phyloP scores from a whole-genome alignment of 441 rosid genomes.

The Metrosideros polymorpha region DNA sequence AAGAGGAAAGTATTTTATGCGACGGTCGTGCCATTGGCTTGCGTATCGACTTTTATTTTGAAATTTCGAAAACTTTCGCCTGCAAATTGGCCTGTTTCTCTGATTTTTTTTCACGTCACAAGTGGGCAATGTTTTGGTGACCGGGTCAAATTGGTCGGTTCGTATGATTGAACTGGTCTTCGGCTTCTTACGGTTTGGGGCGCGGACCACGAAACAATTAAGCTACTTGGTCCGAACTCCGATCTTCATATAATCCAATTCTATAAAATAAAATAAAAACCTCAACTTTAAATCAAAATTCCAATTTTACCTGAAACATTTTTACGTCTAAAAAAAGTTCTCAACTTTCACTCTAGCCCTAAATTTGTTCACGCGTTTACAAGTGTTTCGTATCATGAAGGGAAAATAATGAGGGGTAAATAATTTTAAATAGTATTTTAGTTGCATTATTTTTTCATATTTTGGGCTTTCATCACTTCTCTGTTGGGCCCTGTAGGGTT shows the following conservation, averaged over 20 bases:
- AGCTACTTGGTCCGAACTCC: neutral
- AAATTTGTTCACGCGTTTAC: fast-evolving
- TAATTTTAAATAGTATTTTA: neutral
- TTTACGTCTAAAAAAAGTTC: neutral
- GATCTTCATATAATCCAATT: fast-evolving
- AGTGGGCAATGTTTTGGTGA: neutral
- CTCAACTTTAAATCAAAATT: fast-evolving
- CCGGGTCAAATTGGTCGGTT: neutral
- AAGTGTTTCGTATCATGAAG: neutral
- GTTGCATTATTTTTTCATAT: neutral
- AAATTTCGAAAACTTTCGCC: neutral
- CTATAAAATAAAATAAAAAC: fast-evolving
- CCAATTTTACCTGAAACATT: fast-evolving
- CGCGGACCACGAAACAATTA: fast-evolving
- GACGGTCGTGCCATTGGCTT: no score
- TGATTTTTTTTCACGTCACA: neutral
- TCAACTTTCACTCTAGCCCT: neutral
- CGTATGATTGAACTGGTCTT: neutral
- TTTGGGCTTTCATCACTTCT: neutral
- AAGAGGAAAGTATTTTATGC: no score
- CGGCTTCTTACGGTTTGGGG: fast-evolving
- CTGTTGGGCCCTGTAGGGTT: neutral
- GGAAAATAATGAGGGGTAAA: neutral
- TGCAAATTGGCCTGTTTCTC: neutral
- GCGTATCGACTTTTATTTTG: neutral